Percentiles rank a stretch among this genome's conserved stretches.
These are phyloP conservation scores for Paradendryphiella salina DNA, from an alignment of 2,329 filamentous ascomycete species.

Conservation along the genomic window DNA sequence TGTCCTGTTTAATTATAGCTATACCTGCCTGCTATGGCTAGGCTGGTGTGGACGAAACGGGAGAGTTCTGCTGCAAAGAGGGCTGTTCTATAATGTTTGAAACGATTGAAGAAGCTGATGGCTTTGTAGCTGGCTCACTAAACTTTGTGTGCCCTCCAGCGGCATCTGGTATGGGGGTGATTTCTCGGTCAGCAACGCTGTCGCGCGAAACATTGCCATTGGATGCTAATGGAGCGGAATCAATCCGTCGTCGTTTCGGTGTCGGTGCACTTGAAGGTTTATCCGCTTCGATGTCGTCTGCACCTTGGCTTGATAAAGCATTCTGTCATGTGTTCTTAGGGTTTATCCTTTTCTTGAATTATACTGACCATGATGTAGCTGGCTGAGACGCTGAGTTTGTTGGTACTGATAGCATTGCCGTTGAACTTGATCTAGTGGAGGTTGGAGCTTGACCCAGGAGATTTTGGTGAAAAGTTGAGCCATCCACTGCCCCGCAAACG, in stretches of 20 bases:
- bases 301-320: neutral
- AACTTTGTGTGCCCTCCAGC: neutral
- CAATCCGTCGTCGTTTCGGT: constrained; percentile 25
- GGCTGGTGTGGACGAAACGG: neutral
- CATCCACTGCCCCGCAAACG: constrained; percentile 31
- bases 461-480: constrained; percentile 21
- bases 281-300: constrained; percentile 3
- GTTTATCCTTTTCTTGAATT: neutral
- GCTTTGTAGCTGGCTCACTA: neutral
- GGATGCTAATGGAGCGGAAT: neutral
- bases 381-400: neutral
- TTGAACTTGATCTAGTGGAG: neutral
- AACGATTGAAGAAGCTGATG: neutral
- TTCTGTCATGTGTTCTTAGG: neutral
- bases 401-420: neutral
- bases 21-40: neutral
- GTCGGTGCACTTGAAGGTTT: neutral
- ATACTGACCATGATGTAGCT: neutral
- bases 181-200: neutral
- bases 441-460: neutral
- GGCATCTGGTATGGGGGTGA: too few species aligned
- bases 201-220: too few species aligned
- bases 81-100: neutral
- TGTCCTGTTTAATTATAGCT: neutral
- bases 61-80: neutral